Evolutionary conservation across 768 basidiomycete genomes (phyloP), one percentile per base, ranked within the genome.

Genomic region (Xanthoconium stramineum): DNA sequence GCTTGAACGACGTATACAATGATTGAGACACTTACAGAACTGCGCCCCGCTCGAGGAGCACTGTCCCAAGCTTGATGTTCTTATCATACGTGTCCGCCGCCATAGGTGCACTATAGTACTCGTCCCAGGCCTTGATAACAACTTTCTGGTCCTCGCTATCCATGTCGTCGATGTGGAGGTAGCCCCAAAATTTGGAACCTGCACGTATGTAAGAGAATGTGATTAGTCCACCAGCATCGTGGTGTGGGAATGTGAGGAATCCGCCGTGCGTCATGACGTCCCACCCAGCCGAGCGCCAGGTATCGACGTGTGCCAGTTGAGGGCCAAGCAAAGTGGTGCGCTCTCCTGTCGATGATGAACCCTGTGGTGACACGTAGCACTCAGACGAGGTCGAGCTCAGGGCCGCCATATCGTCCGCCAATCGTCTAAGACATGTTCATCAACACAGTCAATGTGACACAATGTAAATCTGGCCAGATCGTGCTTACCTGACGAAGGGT

Each of bases 181-280:
- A 47, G 5, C 13, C 46, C 39, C 53, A 54, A 2, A 54, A 28
- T 30, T 54, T 54, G 17, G 15, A 0, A 11, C 35, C 6, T 3
- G 35, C 8, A 1, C n/a, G 17, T 6, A 36, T 11, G 6, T 43
- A 59, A 1, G 43, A 44, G 14, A 13, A 44, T 1, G 53, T 55
- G 5, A 15, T 2, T 6, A 48, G 8, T 0, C 59, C 32, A 5
- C 24, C 8, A 0, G 47, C 43, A 10, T 60, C 51, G 3, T 57
- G 36, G 15, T 60, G 58, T 0, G 43, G 47, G 19, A 56, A 56
- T 1, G 42, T 59, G 1, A 56, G 5, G 15, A 56, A 56, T 0
- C 40, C 50, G 1, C 39, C 36, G 17, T 55, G 53, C 1, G 46
- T 55, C 28, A 59, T 29, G 8, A 59, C 17, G 11, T 55, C 50